Evolutionary conservation across 1,284 basidiomycete genomes (phyloP).

Genomic region (Ustilago hordei): DNA sequence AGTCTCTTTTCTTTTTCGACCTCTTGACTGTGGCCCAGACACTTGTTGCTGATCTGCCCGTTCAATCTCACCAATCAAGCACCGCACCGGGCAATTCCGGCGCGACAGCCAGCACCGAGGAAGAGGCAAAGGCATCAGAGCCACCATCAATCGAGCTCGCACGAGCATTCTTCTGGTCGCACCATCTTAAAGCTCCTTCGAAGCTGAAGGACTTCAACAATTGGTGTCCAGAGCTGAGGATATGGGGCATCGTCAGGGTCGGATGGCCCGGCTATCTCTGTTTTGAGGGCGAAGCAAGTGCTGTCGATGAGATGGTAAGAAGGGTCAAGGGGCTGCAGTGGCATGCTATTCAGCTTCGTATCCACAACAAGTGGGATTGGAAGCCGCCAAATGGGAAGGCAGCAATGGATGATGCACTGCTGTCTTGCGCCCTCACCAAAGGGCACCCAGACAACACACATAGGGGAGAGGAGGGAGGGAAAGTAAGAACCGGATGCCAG

Average conservation of each 20-base stretch:
- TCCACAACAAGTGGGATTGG: conserved; percentile 30
- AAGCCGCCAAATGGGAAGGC: background rate
- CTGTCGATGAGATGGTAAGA: conserved; percentile 54
- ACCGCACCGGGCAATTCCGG: background rate
- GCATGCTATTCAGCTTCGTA: conserved; percentile 49
- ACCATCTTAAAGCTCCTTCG: conserved; percentile 55
- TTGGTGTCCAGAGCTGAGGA: conserved; percentile 50
- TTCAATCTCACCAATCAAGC: background rate
- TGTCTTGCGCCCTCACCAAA: conserved; percentile 30
- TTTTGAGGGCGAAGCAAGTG: conserved; percentile 48
- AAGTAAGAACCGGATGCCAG: conserved; percentile 43
- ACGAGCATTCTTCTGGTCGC: conserved; percentile 50
- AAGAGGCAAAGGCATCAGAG: background rate
- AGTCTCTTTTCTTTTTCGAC: conserved; percentile 45
- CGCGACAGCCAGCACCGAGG: background rate
- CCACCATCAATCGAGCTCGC: conserved; percentile 10
- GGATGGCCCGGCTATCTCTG: conserved; percentile 57
- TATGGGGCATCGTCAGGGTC: conserved; percentile 54
- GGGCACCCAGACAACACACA: conserved; percentile 20
- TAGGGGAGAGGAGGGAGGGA: conserved; percentile 1
- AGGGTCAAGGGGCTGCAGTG: conserved; percentile 55
- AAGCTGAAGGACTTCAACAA: conserved; percentile 55
- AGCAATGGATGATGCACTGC: conserved; percentile 22
- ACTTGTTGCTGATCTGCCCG: conserved; percentile 16
- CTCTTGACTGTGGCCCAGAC: conserved; percentile 38